These are phyloP conservation scores for Cryphonectria japonica DNA, from an alignment of 2,329 filamentous ascomycete species.

Conservation along the genomic window DNA sequence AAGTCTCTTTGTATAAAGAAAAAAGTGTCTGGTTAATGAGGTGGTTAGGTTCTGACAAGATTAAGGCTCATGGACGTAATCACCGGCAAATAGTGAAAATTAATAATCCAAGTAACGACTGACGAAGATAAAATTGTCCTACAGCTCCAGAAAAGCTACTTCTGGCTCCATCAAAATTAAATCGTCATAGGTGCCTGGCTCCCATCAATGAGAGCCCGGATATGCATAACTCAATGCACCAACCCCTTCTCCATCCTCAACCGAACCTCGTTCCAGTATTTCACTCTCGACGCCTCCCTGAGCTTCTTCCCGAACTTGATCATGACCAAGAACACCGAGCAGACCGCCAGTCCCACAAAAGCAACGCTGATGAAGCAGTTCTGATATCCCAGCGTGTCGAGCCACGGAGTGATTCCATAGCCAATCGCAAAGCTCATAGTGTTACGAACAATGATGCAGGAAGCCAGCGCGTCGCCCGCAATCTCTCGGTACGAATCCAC, in stretches of 20 bases:
- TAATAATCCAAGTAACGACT: neutral
- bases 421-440: constrained; percentile 31
- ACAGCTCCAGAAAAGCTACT: neutral
- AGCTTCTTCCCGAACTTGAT: constrained; percentile 38
- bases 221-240: constrained; percentile 32
- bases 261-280: constrained; percentile 38
- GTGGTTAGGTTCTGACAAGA: no score
- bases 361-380: constrained; percentile 35
- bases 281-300: constrained; percentile 35
- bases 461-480: constrained; percentile 52
- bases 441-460: constrained; percentile 46
- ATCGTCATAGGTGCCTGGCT: neutral
- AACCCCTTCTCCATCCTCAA: constrained; percentile 37
- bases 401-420: constrained; percentile 30
- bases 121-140: neutral
- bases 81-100: no score
- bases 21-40: no score
- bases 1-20: no score
- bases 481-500: constrained; percentile 54
- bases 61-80: no score
- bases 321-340: constrained; percentile 38
- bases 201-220: neutral
- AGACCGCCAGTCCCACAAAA: constrained; percentile 38
- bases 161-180: neutral
- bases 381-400: constrained; percentile 27